Conservation (phyloP, 2,329 filamentous ascomycete species). For the Penicillium sp. region DNA sequence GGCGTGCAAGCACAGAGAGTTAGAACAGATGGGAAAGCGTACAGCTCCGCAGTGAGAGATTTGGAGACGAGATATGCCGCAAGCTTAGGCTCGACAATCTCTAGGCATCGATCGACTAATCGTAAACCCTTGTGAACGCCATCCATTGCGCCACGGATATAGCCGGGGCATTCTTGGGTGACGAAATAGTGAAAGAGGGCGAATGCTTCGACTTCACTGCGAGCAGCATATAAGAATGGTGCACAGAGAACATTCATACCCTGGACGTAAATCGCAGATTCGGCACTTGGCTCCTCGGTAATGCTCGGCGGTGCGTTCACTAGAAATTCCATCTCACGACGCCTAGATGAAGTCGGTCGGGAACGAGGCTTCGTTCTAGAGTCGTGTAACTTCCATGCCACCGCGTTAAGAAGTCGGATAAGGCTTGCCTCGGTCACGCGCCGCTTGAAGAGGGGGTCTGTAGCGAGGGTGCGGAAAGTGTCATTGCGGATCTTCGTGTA, state of each 20-base stretch:
- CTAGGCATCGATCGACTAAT: slow-evolving; percentile 87
- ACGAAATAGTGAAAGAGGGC: slow-evolving; percentile 87
- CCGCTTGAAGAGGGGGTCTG: slow-evolving; percentile 93
- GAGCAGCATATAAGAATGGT: slow-evolving; percentile 91
- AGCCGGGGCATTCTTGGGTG: slow-evolving; percentile 85
- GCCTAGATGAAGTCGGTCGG: slow-evolving; percentile 47
- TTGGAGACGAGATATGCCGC: slow-evolving; percentile 83
- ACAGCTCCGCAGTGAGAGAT: slow-evolving; percentile 88
- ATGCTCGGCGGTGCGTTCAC: slow-evolving; percentile 44
- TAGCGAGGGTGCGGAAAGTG: slow-evolving; percentile 94
- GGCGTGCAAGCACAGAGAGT: slow-evolving; percentile 96
- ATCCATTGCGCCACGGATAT: slow-evolving; percentile 95
- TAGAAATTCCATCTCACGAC: slow-evolving; percentile 52
- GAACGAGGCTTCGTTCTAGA: slow-evolving; percentile 57
- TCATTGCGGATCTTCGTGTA: slow-evolving; percentile 99
- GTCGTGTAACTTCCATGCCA: slow-evolving; percentile 92
- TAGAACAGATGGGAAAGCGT: slow-evolving; percentile 92
- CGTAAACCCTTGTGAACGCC: slow-evolving; percentile 91
- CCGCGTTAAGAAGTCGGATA: slow-evolving; percentile 90
- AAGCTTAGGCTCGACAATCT: slow-evolving; percentile 88
- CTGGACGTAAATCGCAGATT: slow-evolving; percentile 90
- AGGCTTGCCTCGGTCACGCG: slow-evolving; percentile 94
- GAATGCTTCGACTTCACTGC: slow-evolving; percentile 94
- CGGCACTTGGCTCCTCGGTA: slow-evolving; percentile 45
- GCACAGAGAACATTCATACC: slow-evolving; percentile 98